These are phyloP conservation scores for Leccinum subtestaceum DNA, from an alignment of 768 basidiomycete species.

Conservation along the genomic window DNA sequence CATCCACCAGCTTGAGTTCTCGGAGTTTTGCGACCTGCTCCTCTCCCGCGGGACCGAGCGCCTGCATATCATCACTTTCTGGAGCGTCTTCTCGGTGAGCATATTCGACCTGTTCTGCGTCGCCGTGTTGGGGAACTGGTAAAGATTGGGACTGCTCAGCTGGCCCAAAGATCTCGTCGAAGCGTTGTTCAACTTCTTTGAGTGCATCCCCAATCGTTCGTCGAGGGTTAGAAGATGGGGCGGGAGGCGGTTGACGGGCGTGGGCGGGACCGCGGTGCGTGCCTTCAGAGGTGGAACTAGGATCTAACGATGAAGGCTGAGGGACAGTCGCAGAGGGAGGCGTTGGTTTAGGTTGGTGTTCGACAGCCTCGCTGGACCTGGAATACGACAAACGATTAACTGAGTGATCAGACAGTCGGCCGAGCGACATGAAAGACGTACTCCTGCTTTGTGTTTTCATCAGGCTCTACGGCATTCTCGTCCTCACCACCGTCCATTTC, in stretches of 20 bases:
- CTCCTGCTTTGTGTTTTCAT: slow-evolving; percentile 12
- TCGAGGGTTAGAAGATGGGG: slow-evolving; percentile 47
- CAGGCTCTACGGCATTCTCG: slow-evolving; percentile 28
- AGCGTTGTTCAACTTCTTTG: slow-evolving; percentile 77
- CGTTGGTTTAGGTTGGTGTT: slow-evolving; percentile 7
- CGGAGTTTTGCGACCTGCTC: slow-evolving; percentile 81
- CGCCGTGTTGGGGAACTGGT: slow-evolving; percentile 36
- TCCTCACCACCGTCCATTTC: slow-evolving; percentile 11
- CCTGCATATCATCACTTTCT: slow-evolving; percentile 74
- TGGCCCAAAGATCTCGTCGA: slow-evolving; percentile 72
- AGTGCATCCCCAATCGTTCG: slow-evolving; percentile 84
- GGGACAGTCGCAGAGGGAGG: slow-evolving; percentile 1
- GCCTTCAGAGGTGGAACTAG: slow-evolving; percentile 41
- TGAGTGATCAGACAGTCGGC: background rate
- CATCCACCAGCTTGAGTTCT: slow-evolving; percentile 76
- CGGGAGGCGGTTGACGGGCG: slow-evolving; percentile 38
- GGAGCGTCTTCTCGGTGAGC: slow-evolving; percentile 57
- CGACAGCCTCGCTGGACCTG: slow-evolving; percentile 13
- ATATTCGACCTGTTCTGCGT: slow-evolving; percentile 68
- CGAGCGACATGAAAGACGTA: slow-evolving; percentile 9
- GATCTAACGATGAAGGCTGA: slow-evolving; percentile 16
- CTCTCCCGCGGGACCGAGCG: slow-evolving; percentile 81
- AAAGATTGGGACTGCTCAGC: slow-evolving; percentile 33
- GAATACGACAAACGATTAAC: background rate
- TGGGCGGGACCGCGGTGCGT: slow-evolving; percentile 44